Evolutionary conservation across 768 basidiomycete genomes (phyloP), one percentile per base, ranked within the genome.

Genomic region (Rhodotorula kratochvilovae): DNA sequence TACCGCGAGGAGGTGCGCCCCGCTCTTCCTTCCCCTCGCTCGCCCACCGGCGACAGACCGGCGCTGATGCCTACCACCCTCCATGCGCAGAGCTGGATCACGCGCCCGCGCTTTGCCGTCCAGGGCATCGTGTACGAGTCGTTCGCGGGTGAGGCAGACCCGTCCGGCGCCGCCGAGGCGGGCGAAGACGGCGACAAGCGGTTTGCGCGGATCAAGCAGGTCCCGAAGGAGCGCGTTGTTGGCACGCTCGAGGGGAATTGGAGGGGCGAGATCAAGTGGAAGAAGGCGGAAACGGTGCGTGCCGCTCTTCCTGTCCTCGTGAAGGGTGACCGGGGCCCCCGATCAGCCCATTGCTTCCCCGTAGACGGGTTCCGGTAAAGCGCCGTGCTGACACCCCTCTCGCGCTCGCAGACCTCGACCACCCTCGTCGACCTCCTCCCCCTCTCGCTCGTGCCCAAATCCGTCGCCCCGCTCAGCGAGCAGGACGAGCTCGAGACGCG

Each of bases 61-160:
- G n/a, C 48, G 36, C 66, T 64, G n/a, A 16, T 16, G 51, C 10
- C 29, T 27, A 29, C 35, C 19, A 2, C 42, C 63, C 48, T 59
- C 72, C 45, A 23, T 25, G 15, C 3, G 21, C 64, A 62, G 68
- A 63, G 60, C 45, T 76, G 74, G 74, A 68, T 76, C 35, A 48
- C 69, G 46, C 71, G 65, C 27, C 58, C 75, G 29, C 61, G 68
- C 48, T 76, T 74, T 50, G 25, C 64, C 29, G 55, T 75, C n/a
- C 65, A 93, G 93, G 96, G 95, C 56, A 88, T 97, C 61, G 87
- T 99, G 62, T 92, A 95, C 82, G 86, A 86, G 35, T 90, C 90
- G 60, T 83, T 85, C 27, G 89, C 87, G 50, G 88, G 87, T 78
- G 77, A 76, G 29, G 78, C 78, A 21, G 53, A 53, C n/a, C 1